Evolutionary conservation across 768 basidiomycete species (phyloP).

Genomic region (Omphalotus guepiniiformis): DNA sequence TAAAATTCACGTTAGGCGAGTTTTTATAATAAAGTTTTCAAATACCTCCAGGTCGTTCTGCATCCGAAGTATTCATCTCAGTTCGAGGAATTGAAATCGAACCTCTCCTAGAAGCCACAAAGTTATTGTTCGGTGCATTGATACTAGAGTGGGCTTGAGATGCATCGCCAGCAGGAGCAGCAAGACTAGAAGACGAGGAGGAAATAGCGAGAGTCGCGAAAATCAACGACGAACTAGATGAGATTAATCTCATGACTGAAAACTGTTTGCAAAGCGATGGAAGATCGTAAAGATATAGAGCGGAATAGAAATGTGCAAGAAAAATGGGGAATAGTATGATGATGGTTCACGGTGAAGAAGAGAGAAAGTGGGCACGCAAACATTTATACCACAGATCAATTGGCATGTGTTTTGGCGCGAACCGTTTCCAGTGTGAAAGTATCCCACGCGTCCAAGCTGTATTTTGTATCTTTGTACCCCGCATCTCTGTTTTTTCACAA

Average conservation of each 20-base stretch:
- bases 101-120: conserved; percentile 5
- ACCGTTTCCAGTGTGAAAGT: not conserved
- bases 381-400: not conserved
- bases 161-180: conserved; percentile 36
- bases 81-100: conserved; percentile 5
- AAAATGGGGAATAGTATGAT: conserved; percentile 1
- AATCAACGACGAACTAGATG: conserved; percentile 44
- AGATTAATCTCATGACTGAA: conserved; percentile 39
- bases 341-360: conserved; percentile 2
- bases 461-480: too few species aligned
- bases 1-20: conserved; percentile 2
- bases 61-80: not conserved
- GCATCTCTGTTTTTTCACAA: too few species aligned
- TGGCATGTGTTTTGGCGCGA: not conserved
- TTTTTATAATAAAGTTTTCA: not conserved
- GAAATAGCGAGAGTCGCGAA: conserved; percentile 46
- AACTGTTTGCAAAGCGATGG: conserved; percentile 14
- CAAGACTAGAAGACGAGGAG: conserved; percentile 43
- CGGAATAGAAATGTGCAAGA: not conserved
- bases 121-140: conserved; percentile 6
- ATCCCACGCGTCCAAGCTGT: too few species aligned
- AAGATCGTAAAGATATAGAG: conserved; percentile 4
- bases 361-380: not conserved
- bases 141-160: conserved; percentile 15
- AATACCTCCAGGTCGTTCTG: conserved; percentile 4